Base-by-base conservation (phyloP, 768 basidiomycete species). In the Scleroderma citrinum region DNA sequence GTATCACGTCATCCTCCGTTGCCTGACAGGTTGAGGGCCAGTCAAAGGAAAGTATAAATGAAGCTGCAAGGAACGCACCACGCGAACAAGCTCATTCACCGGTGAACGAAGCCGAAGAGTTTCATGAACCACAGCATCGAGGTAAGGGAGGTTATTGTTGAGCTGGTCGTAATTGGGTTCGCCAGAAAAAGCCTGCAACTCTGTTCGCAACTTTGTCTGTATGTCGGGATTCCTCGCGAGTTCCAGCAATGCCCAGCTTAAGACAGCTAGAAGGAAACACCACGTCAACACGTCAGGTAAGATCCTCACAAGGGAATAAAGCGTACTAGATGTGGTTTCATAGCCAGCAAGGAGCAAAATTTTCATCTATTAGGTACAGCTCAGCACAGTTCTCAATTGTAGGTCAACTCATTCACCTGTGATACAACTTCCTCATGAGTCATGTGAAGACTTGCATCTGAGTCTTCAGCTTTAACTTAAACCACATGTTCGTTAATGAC, bases 131-230 rank as follows among this genome's bases (percentile, higher is more conserved):
- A 76, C 65, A 1, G 76, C 73, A 51, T 82, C 77, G 5, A 82
- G 75, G 57, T 76, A 80, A 1, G 79, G 80, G 6, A 84, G 62
- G n/a, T 47, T 64, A 3, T 71, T 70, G 7, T 65, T 69, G 1
- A 83, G 66, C 53, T 80, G 72, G 24, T 82, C 80, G 62, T 74
- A 80, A 4, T 71, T 74, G 12, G 80, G 78, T 52, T 82, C 81
- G 20, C 51, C 38, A 5, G 55, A 61, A 42, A 74, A 73, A 17
- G 65, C 58, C 5, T 65, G 50, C 16, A 82, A 68, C 44, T 83
- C 80, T 2, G 72, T 66, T 39, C 81, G 72, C 5, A 82, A 61
- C 40, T 66, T 73, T n/a, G 65, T 57, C 58, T 83, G 81, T 12
- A 69, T 63, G 17, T 76, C 69, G 0, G 63, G 71, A 48, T 76